Evolutionary conservation across 2,329 filamentous ascomycete species (phyloP).

Genomic region (Magnaporthiopsis poae): DNA sequence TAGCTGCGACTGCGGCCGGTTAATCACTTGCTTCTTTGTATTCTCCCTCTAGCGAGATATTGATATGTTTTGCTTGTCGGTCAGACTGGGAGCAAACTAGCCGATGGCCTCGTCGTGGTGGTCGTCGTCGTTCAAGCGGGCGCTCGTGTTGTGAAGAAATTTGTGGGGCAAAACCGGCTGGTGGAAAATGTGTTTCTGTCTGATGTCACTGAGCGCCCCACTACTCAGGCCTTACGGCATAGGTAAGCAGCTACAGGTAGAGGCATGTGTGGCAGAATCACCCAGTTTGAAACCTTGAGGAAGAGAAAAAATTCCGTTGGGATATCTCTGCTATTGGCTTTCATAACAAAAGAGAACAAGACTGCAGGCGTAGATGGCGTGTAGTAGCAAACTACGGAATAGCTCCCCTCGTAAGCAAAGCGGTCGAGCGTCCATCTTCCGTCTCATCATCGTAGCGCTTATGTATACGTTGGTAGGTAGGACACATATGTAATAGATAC

Average conservation of each 20-base stretch:
- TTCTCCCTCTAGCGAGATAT: background rate
- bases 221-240: background rate
- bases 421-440: background rate
- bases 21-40: too few relatives aligned
- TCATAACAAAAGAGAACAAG: conserved; percentile 1
- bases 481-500: background rate
- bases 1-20: background rate
- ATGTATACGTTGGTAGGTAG: background rate
- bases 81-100: background rate
- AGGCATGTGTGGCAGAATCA: too few relatives aligned
- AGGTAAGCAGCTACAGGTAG: too few relatives aligned
- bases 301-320: background rate
- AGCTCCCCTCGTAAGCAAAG: background rate
- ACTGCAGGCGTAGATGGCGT: background rate
- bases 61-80: background rate
- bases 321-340: background rate
- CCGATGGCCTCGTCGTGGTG: background rate
- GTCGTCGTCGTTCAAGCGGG: background rate
- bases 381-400: background rate
- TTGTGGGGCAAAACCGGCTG: conserved; percentile 3
- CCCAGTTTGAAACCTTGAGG: background rate
- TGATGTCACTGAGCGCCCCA: conserved; percentile 5
- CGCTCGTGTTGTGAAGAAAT: background rate
- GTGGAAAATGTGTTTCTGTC: background rate
- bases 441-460: background rate